A percentile compares a stretch with the other conserved stretches of the same genome.
Conservation (phyloP, 1,284 basidiomycete genomes). For the Microbotryum violaceum region DNA sequence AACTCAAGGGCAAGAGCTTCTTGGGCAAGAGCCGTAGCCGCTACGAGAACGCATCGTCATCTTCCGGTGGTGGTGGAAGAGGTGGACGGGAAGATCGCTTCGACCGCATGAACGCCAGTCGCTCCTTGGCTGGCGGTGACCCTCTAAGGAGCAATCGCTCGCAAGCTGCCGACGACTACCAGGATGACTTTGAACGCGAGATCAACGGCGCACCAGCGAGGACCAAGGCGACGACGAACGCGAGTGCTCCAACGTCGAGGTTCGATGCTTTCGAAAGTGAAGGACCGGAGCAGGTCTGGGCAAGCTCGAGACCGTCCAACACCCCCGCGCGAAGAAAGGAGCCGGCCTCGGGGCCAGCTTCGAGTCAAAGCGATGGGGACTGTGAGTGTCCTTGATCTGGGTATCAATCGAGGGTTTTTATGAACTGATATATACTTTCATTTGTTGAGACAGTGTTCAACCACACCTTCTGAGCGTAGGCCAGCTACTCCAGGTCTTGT, state of each 20-base stretch:
- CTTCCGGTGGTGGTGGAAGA: neutral
- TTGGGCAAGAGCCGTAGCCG: conserved; percentile 20
- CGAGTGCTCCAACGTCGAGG: conserved; percentile 2
- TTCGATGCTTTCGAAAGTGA: conserved; percentile 26
- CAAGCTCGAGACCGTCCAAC: conserved; percentile 5
- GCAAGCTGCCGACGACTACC: conserved; percentile 15
- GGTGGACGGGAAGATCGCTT: conserved; percentile 4
- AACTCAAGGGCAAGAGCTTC: conserved; percentile 19
- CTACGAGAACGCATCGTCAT: conserved; percentile 14
- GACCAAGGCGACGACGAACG: neutral
- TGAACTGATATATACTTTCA: neutral
- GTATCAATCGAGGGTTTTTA: neutral
- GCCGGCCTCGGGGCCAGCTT: neutral
- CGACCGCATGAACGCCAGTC: conserved; percentile 8
- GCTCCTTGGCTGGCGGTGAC: conserved; percentile 1
- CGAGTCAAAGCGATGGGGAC: conserved; percentile 8
- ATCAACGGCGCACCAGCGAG: conserved; percentile 18
- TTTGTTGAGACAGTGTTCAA: conserved; percentile 14
- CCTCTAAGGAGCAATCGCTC: neutral
- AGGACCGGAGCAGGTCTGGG: conserved; percentile 18
- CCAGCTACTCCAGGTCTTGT: too few species aligned
- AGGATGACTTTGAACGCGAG: conserved; percentile 32
- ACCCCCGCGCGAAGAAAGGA: neutral
- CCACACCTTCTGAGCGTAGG: conserved; percentile 18
- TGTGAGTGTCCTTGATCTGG: conserved; percentile 5